Base-by-base conservation (phyloP, 164 flowering plant species). In the Akebia trifoliata region DNA sequence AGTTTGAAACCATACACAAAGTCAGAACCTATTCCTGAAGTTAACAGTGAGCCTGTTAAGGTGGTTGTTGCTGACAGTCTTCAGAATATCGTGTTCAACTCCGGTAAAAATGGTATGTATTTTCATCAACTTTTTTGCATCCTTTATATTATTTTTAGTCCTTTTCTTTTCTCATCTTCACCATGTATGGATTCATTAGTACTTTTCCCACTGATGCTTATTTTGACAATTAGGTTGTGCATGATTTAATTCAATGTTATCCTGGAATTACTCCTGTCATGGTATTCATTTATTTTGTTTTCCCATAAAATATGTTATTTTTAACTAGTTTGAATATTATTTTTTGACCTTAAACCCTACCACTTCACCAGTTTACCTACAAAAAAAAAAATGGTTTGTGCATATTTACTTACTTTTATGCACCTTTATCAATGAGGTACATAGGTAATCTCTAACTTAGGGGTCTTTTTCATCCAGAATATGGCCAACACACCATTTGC, bases 1-100 rank as follows among this genome's bases (percentile, higher is more conserved):
- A 78, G 69, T 2, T 49, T 80, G 46, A 62, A 62, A 56, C 79
- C 83, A 54, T 85, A 43, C 59, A 74, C 26, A 18, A 84, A 79
- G 64, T 94, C 99, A 9, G 87, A 90, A 68, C 89, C 97, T 7
- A 78, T 90, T 52, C 99, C 99, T 15, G 87, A 82, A 63, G 80
- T 64, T 29, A 90, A 94, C 69, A 61, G 78, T 62, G 96, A 85
- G 54, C 99, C 96, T 57, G 97, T 94, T 64, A 94, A 94, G 77
- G 89, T 94, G 60, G 97, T 94, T 51, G 99, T 94, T 60, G 91
- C 79, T 37, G 80, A 86, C 57, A 94, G 63, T 74, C 67, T 94
- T 28, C 72, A 84, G 46, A 95, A 90, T 31, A 11, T 90, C 29
- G 92, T 93, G 51, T 69, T 85, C 69, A 81, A 85, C 59, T 86